phyloP scores from a whole-genome alignment of 306 rosid species.

The Notholithocarpus densiflorus region DNA sequence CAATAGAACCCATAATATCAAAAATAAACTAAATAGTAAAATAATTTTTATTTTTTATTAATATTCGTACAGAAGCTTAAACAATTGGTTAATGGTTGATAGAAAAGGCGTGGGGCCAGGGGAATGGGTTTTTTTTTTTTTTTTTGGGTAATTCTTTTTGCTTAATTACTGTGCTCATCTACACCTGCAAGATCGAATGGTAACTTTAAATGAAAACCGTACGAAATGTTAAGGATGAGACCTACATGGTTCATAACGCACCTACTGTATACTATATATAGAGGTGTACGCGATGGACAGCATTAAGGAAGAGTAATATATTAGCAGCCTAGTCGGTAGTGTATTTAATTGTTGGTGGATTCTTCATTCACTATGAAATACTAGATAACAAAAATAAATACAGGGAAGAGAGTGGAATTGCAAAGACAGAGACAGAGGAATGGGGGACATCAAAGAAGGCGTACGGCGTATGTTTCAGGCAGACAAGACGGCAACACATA shows the following conservation, averaged over 20 bases:
- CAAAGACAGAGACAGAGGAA: constrained; percentile 5
- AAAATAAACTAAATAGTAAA: too few relatives aligned
- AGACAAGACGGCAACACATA: constrained; percentile 41
- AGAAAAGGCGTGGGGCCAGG: too few relatives aligned
- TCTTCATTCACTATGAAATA: neutral
- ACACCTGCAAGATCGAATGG: constrained; percentile 4
- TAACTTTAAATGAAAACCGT: constrained; percentile 15
- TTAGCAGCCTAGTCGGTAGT: neutral
- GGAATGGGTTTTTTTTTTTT: neutral
- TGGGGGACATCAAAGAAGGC: constrained; percentile 31
- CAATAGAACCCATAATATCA: too few relatives aligned
- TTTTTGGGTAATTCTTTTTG: neutral
- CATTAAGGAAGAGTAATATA: neutral
- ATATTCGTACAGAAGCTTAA: rapidly evolving
- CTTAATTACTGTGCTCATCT: constrained; percentile 8
- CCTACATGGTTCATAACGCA: neutral
- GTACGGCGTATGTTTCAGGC: constrained; percentile 45
- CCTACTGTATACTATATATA: too few relatives aligned
- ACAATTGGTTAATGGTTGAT: too few relatives aligned
- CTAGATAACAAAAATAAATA: neutral
- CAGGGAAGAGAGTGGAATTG: neutral
- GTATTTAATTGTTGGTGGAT: constrained; percentile 13
- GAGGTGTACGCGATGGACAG: constrained; percentile 28
- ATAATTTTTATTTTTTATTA: too few relatives aligned
- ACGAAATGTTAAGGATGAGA: neutral